Percentiles rank a stretch among this genome's conserved stretches.
Conservation (phyloP, 2,329 filamentous ascomycete species). For the Intubia oerlemansii region DNA sequence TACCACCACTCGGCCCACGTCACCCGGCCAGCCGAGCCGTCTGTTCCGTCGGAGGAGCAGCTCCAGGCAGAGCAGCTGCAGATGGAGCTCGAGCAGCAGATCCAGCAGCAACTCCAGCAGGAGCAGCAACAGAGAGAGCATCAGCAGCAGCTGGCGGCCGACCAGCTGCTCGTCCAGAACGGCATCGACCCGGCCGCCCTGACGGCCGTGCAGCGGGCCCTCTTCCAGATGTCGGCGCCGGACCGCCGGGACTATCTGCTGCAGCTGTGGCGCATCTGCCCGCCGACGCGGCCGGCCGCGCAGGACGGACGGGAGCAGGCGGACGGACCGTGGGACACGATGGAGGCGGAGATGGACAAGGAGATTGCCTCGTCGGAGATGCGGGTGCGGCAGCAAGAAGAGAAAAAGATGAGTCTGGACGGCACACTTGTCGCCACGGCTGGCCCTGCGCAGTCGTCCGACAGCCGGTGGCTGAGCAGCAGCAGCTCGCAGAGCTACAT, state of each 20-base stretch:
- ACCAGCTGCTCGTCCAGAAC: constrained; percentile 39
- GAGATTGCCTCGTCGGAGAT: constrained; percentile 37
- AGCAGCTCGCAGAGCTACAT: constrained; percentile 22
- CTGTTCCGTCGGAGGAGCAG: constrained; percentile 13
- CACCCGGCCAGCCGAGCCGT: constrained; percentile 21
- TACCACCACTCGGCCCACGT: constrained; percentile 65
- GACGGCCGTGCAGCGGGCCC: constrained; percentile 51
- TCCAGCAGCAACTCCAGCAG: no score
- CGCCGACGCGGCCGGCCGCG: constrained; percentile 29
- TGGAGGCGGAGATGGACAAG: constrained; percentile 20
- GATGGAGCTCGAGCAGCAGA: no score
- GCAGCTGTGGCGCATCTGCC: constrained; percentile 69
- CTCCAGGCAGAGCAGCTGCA: no score
- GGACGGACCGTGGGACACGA: constrained; percentile 28
- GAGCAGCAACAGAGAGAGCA: constrained; percentile 12
- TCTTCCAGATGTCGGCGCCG: constrained; percentile 56
- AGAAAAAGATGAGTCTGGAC: no score
- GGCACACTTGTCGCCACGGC: neutral
- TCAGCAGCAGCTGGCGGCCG: constrained; percentile 26
- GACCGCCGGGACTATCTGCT: constrained; percentile 55
- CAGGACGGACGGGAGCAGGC: constrained; percentile 20
- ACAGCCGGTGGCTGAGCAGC: constrained; percentile 26
- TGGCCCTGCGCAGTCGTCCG: constrained; percentile 25
- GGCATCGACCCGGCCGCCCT: constrained; percentile 50
- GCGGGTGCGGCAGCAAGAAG: constrained; percentile 33